phyloP scores from a whole-genome alignment of 352 stramenopile species.

The Globisporangium perplexum region DNA sequence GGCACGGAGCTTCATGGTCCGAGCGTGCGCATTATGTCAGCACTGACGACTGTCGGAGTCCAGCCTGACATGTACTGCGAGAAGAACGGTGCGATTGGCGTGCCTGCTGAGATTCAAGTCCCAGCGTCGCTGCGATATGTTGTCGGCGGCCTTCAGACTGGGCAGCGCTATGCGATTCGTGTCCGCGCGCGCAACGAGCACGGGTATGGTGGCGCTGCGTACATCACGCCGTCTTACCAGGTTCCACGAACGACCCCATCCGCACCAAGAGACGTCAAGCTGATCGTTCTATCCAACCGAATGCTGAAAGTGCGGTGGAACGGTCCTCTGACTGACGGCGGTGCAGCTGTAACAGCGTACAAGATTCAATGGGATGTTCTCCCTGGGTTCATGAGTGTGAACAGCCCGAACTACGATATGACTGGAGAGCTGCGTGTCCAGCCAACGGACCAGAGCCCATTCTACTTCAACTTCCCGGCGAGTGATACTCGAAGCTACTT shows the following conservation, averaged over 20 bases:
- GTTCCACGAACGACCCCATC: slow-evolving; percentile 41
- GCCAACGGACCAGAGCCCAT: slow-evolving; percentile 38
- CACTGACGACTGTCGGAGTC: slow-evolving; percentile 55
- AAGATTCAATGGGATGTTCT: slow-evolving; percentile 90
- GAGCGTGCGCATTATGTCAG: slow-evolving; percentile 75
- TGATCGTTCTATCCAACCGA: slow-evolving; percentile 56
- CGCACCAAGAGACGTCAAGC: slow-evolving; percentile 26
- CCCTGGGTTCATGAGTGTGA: slow-evolving; percentile 63
- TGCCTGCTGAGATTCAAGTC: slow-evolving; percentile 25
- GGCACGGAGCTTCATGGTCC: slow-evolving; percentile 90
- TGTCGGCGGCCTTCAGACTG: slow-evolving; percentile 45
- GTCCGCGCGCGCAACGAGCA: slow-evolving; percentile 58
- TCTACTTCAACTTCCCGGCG: slow-evolving; percentile 91
- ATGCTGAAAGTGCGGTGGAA: slow-evolving; percentile 81
- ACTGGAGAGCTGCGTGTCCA: slow-evolving; percentile 34
- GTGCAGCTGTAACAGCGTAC: slow-evolving; percentile 81
- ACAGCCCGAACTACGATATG: slow-evolving; percentile 62
- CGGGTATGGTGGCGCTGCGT: slow-evolving; percentile 47
- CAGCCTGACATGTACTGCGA: slow-evolving; percentile 81
- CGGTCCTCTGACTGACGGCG: slow-evolving; percentile 53
- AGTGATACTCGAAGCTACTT: slow-evolving; percentile 62
- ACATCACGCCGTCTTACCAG: slow-evolving; percentile 45
- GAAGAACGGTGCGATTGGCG: slow-evolving; percentile 26
- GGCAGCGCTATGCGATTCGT: slow-evolving; percentile 52
- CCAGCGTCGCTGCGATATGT: slow-evolving; percentile 24